Conservation (phyloP, 257 asterid genomes). For the Avicennia marina region DNA sequence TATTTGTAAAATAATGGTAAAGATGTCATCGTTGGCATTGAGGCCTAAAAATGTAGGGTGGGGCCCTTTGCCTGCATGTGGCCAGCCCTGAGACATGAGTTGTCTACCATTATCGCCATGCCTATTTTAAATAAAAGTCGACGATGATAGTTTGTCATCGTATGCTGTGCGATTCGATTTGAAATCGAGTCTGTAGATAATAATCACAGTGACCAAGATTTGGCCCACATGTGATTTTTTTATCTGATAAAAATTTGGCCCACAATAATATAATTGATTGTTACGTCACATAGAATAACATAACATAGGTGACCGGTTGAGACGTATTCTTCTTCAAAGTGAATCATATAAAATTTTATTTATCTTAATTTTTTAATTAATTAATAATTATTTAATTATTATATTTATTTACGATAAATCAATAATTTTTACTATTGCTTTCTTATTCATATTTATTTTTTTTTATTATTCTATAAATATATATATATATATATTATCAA, state of each 20-base stretch:
- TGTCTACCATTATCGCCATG: conserved; percentile 13
- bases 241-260: neutral
- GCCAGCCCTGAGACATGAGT: conserved; percentile 17
- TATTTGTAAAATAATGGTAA: neutral
- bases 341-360: too few relatives aligned
- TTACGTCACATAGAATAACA: neutral
- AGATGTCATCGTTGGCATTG: neutral
- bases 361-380: too few relatives aligned
- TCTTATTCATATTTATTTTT: too few relatives aligned
- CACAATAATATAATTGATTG: neutral
- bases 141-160: conserved; percentile 4
- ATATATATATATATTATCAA: too few relatives aligned
- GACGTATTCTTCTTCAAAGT: too few relatives aligned
- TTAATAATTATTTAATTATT: too few relatives aligned
- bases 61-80: conserved; percentile 23
- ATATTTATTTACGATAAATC: too few relatives aligned
- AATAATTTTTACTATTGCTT: too few relatives aligned
- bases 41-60: neutral
- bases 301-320: neutral
- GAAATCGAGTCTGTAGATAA: neutral
- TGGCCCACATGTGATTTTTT: too few relatives aligned
- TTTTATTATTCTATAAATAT: too few relatives aligned
- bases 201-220: neutral
- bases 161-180: neutral
- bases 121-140: conserved; percentile 8